Evolutionary conservation across 768 basidiomycete species (phyloP).

Genomic region (Amanita thiersii): DNA sequence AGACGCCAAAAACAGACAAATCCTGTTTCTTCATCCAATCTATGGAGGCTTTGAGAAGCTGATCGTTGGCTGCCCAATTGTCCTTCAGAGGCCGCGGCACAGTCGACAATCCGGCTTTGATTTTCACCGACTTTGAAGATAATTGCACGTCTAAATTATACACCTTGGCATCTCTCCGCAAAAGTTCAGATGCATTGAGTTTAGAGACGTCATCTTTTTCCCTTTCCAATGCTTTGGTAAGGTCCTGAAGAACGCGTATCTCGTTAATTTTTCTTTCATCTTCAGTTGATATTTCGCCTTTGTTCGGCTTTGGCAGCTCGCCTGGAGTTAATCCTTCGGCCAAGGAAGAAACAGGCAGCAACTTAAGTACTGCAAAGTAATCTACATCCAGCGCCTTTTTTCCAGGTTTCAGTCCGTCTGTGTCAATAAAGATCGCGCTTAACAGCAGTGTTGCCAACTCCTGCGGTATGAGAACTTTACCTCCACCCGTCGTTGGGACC

Average conservation of each 20-base stretch:
- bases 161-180: constrained; percentile 95
- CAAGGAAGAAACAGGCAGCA: constrained; percentile 51
- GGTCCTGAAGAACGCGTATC: constrained; percentile 34
- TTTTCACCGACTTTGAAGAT: constrained; percentile 19
- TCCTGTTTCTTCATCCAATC: constrained; percentile 61
- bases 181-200: constrained; percentile 65
- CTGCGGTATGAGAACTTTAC: constrained; percentile 32
- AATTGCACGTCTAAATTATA: constrained; percentile 48
- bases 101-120: constrained; percentile 73
- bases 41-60: constrained; percentile 27
- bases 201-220: constrained; percentile 66
- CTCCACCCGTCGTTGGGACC: not conserved
- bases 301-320: not conserved
- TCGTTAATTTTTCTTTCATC: constrained; percentile 20
- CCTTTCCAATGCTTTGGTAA: constrained; percentile 36
- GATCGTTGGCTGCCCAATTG: constrained; percentile 31
- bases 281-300: constrained; percentile 7
- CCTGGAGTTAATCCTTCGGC: constrained; percentile 15
- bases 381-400: constrained; percentile 73
- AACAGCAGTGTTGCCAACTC: constrained; percentile 77
- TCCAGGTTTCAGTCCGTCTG: constrained; percentile 63
- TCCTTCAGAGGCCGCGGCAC: constrained; percentile 62
- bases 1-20: constrained; percentile 65
- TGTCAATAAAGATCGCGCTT: constrained; percentile 81
- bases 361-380: constrained; percentile 49